phyloP scores from a whole-genome alignment of 805 yeast species.

The Wilhelminamyces savonicus region DNA sequence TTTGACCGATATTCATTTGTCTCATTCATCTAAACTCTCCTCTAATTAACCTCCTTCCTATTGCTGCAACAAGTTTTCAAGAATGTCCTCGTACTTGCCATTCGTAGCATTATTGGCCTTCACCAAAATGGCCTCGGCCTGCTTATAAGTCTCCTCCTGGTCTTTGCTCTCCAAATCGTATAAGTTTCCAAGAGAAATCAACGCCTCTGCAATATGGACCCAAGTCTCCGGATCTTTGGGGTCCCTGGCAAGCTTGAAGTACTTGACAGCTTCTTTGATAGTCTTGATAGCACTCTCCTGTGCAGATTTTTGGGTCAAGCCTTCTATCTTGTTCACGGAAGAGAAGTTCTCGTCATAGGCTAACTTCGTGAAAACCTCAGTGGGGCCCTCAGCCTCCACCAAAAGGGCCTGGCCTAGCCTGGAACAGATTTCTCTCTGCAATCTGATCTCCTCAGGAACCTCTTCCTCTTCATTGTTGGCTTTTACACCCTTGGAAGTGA shows the following conservation, averaged over 20 bases:
- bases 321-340: conserved; percentile 23
- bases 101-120: conserved; percentile 78
- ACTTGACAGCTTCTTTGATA: conserved; percentile 49
- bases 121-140: conserved; percentile 62
- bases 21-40: not conserved
- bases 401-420: conserved; percentile 58
- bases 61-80: conserved; percentile 39
- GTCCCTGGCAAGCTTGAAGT: conserved; percentile 54
- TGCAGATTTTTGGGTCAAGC: conserved; percentile 35
- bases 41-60: not conserved
- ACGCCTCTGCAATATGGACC: conserved; percentile 83
- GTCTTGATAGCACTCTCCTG: conserved; percentile 43
- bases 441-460: conserved; percentile 11
- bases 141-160: conserved; percentile 58
- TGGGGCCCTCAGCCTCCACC: conserved; percentile 59
- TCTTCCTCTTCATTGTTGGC: conserved; percentile 6
- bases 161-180: conserved; percentile 57
- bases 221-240: conserved; percentile 74
- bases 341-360: conserved; percentile 50
- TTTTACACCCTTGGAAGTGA: conserved; percentile 3
- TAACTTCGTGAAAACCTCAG: conserved; percentile 47
- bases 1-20: not conserved
- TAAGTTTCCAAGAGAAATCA: conserved; percentile 72
- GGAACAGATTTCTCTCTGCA: conserved; percentile 37
- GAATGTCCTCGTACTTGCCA: conserved; percentile 62